Evolutionary conservation across 176 grass and related monocot genomes (phyloP), one percentile per base, ranked within the genome.

Genomic region (Ampelocalamus luodianensis): DNA sequence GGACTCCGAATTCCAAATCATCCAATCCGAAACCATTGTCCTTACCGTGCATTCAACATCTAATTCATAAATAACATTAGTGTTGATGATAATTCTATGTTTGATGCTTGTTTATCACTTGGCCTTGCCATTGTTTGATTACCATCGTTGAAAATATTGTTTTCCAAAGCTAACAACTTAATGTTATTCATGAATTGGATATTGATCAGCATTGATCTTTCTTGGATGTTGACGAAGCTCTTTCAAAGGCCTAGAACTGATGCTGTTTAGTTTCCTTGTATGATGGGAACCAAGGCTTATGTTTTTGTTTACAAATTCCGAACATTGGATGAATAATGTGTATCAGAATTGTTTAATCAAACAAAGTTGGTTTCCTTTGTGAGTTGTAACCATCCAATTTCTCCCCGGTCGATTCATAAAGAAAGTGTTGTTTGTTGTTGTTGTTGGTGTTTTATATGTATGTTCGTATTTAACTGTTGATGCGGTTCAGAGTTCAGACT

Each of bases 291-390:
- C 76, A 59, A 36, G 42, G 23, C 24, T 83, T 72, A 34, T 80
- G 80, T 42, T 74, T 79, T 74, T 84, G 29, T 72, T 87, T 79
- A 42, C 26, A 44, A 18, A 44, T 80, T 18, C 18, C 20, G 59
- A 55, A 75, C 13, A 3, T 69, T 70, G 29, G 68, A 79, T 83
- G 80, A 87, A 84, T 91, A 87, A 91, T 80, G 53, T 87, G 81
- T 84, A 80, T 44, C 50, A 53, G 43, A 38, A 87, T 29, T 79
- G 74, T 45, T 80, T 69, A 62, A 74, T 62, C 66, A 83, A 74
- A 87, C 81, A 81, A 70, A 63, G 53, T 69, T 44, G 65, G 34
- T 36, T 40, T 16, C 10, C 61, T 60, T 69, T 79, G 74, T 83
- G 39, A 83, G 79, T 59, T 83, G 51, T 76, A 67, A 66, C 27